Conservation (phyloP, 2,329 filamentous ascomycete species). For the Colletotrichum chlorophyti region DNA sequence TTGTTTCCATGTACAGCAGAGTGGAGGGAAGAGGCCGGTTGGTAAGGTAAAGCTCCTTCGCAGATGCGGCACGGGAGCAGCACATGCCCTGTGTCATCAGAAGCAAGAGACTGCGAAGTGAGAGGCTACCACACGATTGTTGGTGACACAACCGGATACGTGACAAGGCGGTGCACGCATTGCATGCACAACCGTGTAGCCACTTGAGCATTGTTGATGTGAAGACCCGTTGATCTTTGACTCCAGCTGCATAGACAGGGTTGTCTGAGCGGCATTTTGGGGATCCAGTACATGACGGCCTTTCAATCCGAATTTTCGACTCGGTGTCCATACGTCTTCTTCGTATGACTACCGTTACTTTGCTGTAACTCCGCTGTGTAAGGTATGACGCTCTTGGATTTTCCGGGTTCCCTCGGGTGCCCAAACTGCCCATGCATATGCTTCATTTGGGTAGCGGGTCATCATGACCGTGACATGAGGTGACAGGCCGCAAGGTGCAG, state of each 20-base stretch:
- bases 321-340: not conserved
- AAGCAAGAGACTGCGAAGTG: not conserved
- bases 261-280: not conserved
- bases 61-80: not conserved
- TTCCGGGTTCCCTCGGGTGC: too few species aligned
- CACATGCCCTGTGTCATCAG: not conserved
- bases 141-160: slow-evolving; percentile 5
- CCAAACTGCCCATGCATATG: not conserved
- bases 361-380: too few species aligned
- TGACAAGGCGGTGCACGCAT: not conserved
- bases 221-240: slow-evolving; percentile 9
- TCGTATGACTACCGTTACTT: too few species aligned
- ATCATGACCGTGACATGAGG: not conserved
- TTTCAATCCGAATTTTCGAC: not conserved
- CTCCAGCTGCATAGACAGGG: not conserved
- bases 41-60: not conserved
- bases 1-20: too few species aligned
- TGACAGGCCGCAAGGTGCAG: slow-evolving; percentile 1
- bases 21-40: too few species aligned
- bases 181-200: not conserved
- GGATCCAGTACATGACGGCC: not conserved
- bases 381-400: too few species aligned
- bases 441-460: slow-evolving; percentile 3
- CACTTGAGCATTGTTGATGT: slow-evolving; percentile 7
- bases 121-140: slow-evolving; percentile 16